Conservation (phyloP, 257 asterid genomes). For the Parsonsia alboflavescens region DNA sequence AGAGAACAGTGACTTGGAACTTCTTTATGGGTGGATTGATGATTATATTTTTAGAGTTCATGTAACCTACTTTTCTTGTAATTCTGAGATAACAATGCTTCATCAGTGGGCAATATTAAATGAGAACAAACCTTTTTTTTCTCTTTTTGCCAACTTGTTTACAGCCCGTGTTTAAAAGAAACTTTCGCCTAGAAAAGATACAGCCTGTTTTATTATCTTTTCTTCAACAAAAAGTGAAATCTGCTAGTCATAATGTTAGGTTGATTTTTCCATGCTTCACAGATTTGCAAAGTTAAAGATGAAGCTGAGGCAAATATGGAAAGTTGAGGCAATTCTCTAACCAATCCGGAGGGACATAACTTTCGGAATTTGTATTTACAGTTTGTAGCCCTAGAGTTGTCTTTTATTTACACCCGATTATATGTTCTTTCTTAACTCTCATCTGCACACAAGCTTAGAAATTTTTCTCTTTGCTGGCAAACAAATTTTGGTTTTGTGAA, state of each 20-base stretch:
- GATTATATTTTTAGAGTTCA: slow-evolving; percentile 21
- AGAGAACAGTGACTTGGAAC: slow-evolving; percentile 85
- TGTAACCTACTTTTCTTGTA: no score
- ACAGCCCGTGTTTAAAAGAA: slow-evolving; percentile 94
- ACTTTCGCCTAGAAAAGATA: slow-evolving; percentile 90
- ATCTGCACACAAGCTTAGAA: neutral
- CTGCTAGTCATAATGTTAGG: neutral
- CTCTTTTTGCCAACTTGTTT: slow-evolving; percentile 17
- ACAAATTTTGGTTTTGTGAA: no score
- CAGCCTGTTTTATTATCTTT: slow-evolving; percentile 25
- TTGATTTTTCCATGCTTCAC: slow-evolving; percentile 22
- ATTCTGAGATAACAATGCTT: slow-evolving; percentile 2
- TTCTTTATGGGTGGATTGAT: slow-evolving; percentile 20
- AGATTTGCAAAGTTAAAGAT: slow-evolving; percentile 90
- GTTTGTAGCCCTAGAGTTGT: neutral
- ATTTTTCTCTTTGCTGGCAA: neutral
- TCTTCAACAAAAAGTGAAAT: neutral
- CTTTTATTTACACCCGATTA: neutral
- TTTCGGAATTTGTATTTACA: neutral
- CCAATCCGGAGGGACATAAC: slow-evolving; percentile 49
- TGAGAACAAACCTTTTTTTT: slow-evolving; percentile 13
- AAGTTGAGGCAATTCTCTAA: no score
- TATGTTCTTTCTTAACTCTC: neutral
- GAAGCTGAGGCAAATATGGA: slow-evolving; percentile 69
- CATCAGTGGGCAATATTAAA: slow-evolving; percentile 4